phyloP scores from a whole-genome alignment of 225 moss, liverwort and hornwort genomes.

The Polytrichum formosum region DNA sequence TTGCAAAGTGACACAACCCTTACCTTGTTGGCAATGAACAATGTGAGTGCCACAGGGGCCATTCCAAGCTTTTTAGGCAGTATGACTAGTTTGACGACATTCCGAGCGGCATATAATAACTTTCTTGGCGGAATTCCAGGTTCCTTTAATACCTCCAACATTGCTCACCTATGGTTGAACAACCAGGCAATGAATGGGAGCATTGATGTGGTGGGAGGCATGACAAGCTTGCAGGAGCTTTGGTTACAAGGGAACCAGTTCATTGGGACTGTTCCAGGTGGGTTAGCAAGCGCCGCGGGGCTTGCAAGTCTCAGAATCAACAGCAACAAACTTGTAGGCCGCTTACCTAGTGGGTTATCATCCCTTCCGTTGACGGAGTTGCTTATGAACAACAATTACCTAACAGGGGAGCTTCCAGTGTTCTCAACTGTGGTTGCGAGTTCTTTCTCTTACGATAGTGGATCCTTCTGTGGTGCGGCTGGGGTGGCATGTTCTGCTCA shows the following conservation, averaged over 20 bases:
- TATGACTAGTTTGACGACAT: conserved; percentile 17
- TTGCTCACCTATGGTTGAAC: conserved; percentile 29
- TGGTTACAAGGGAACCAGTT: conserved; percentile 42
- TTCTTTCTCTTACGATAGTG: neutral
- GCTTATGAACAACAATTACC: conserved; percentile 27
- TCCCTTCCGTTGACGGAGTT: conserved; percentile 14
- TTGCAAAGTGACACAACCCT: conserved; percentile 25
- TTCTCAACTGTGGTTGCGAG: neutral
- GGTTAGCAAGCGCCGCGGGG: conserved; percentile 30
- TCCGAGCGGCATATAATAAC: conserved; percentile 44
- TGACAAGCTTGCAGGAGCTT: conserved; percentile 21
- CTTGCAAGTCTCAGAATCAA: conserved; percentile 26
- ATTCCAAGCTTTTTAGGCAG: conserved; percentile 34
- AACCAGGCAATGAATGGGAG: conserved; percentile 35
- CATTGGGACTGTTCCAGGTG: conserved; percentile 38
- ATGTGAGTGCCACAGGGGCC: conserved; percentile 12
- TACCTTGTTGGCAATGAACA: conserved; percentile 22
- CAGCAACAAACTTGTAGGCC: conserved; percentile 37
- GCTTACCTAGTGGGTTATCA: conserved; percentile 22
- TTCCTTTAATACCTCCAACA: conserved; percentile 33
- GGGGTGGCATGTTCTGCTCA: conserved; percentile 53
- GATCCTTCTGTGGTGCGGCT: conserved; percentile 48
- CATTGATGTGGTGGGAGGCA: conserved; percentile 27
- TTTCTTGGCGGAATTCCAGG: conserved; percentile 60
- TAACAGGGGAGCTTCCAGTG: conserved; percentile 35